These are phyloP conservation scores for Sugiyamaella lignohabitans DNA, from an alignment of 805 yeast species.

Conservation along the genomic window DNA sequence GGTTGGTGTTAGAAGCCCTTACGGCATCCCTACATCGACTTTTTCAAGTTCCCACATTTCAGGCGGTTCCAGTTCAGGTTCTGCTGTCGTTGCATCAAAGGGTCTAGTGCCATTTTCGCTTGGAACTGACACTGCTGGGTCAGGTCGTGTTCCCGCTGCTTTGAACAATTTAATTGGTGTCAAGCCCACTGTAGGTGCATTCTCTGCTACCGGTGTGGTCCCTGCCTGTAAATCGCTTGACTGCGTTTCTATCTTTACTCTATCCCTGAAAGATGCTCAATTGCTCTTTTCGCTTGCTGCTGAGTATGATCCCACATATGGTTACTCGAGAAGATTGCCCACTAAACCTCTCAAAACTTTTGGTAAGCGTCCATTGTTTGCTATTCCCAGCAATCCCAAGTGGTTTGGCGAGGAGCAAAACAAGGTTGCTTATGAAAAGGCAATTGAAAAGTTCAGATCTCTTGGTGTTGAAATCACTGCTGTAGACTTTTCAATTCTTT, in stretches of 20 bases:
- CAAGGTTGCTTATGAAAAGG: conserved; percentile 56
- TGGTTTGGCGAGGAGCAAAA: conserved; percentile 84
- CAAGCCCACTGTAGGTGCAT: conserved; percentile 85
- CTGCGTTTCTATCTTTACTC: conserved; percentile 80
- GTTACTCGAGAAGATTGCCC: conserved; percentile 75
- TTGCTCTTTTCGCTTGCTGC: conserved; percentile 64
- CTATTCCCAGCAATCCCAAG: conserved; percentile 62
- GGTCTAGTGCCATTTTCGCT: conserved; percentile 85
- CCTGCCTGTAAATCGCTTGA: conserved; percentile 96
- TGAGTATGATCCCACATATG: conserved; percentile 64
- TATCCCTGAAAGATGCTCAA: conserved; percentile 79
- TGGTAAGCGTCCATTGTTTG: conserved; percentile 56
- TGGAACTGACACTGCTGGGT: conserved; percentile 98
- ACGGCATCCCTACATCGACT: conserved; percentile 80
- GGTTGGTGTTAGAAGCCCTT: conserved; percentile 93
- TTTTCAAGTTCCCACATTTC: conserved; percentile 72
- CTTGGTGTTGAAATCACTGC: conserved; percentile 56
- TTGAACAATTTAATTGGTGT: conserved; percentile 86
- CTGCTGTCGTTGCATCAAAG: conserved; percentile 84
- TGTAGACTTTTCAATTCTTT: conserved; percentile 66
- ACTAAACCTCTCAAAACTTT: conserved; percentile 54
- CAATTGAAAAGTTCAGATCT: conserved; percentile 47
- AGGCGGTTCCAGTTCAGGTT: conserved; percentile 96
- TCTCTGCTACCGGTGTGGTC: conserved; percentile 86
- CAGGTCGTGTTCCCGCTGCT: conserved; percentile 96